phyloP scores from a whole-genome alignment of 1,284 basidiomycete genomes.

The Xerocomus tenax region DNA sequence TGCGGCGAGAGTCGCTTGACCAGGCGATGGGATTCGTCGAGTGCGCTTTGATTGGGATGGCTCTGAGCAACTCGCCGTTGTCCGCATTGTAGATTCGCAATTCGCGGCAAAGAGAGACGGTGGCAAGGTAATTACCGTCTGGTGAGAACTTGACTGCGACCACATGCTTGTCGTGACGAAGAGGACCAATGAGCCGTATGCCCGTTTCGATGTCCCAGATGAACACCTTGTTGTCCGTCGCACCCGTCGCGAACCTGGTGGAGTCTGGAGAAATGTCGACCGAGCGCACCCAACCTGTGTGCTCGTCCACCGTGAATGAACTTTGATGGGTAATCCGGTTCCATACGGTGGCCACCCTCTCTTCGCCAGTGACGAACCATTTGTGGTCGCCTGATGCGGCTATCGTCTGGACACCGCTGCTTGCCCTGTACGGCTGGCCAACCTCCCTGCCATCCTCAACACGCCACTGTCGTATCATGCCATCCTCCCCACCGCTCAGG shows the following conservation, averaged over 20 bases:
- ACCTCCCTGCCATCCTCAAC: slow-evolving; percentile 4
- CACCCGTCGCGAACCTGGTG: slow-evolving; percentile 6
- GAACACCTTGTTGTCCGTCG: not conserved
- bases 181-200: slow-evolving; percentile 2
- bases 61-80: not conserved
- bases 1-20: slow-evolving; percentile 4
- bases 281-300: slow-evolving; percentile 1
- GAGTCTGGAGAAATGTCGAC: slow-evolving; percentile 4
- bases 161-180: slow-evolving; percentile 1
- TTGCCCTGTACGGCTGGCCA: not conserved
- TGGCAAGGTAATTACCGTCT: slow-evolving; percentile 7
- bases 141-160: slow-evolving; percentile 10
- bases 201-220: slow-evolving; percentile 9
- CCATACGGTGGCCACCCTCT: slow-evolving; percentile 10
- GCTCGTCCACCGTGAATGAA: not conserved
- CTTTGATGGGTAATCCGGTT: slow-evolving; percentile 4
- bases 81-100: slow-evolving; percentile 4
- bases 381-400: slow-evolving; percentile 10
- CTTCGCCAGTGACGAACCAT: slow-evolving; percentile 7
- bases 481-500: slow-evolving; percentile 3
- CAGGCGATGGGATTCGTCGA: slow-evolving; percentile 4
- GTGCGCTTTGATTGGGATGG: not conserved
- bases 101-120: not conserved
- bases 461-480: slow-evolving; percentile 2
- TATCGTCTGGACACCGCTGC: not conserved